Conservation (phyloP, 805 yeast species). For the Myxozyma melibiosi region DNA sequence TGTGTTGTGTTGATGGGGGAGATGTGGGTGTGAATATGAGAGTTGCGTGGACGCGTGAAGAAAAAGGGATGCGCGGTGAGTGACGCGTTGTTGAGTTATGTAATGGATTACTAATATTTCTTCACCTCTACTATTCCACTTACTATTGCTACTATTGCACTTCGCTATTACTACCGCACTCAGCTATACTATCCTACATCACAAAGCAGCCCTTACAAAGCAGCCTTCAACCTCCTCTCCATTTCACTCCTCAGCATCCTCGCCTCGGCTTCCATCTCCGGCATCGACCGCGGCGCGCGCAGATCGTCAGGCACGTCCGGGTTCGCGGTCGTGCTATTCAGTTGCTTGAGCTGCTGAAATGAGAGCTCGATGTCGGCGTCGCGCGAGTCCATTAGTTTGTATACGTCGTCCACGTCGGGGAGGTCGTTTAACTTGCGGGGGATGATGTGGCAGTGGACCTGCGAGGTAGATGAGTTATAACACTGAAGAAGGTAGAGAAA, state of each 20-base stretch:
- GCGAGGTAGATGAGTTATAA: not conserved
- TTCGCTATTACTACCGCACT: not conserved
- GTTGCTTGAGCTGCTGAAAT: conserved; percentile 25
- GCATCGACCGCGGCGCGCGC: conserved; percentile 58
- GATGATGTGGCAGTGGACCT: conserved; percentile 79
- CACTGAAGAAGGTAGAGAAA: not conserved
- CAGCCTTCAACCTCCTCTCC: not conserved
- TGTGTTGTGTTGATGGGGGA: not conserved
- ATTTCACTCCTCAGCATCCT: conserved; percentile 15
- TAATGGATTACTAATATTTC: too few species aligned
- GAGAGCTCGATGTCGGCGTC: conserved; percentile 49
- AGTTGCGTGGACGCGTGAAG: not conserved
- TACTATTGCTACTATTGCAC: too few species aligned
- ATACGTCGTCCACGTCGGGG: conserved; percentile 73
- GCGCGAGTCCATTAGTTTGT: conserved; percentile 59
- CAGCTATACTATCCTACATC: too few species aligned
- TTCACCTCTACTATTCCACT: too few species aligned
- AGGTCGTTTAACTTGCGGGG: conserved; percentile 67
- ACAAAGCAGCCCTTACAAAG: not conserved
- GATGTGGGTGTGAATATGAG: not conserved
- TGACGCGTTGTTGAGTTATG: too few species aligned
- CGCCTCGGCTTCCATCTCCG: conserved; percentile 77
- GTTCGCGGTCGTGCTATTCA: conserved; percentile 37
- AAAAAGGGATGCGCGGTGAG: too few species aligned
- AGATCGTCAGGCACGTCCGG: conserved; percentile 50